These are phyloP conservation scores for Kokia cookei DNA, from an alignment of 441 rosid species.

Conservation along the genomic window DNA sequence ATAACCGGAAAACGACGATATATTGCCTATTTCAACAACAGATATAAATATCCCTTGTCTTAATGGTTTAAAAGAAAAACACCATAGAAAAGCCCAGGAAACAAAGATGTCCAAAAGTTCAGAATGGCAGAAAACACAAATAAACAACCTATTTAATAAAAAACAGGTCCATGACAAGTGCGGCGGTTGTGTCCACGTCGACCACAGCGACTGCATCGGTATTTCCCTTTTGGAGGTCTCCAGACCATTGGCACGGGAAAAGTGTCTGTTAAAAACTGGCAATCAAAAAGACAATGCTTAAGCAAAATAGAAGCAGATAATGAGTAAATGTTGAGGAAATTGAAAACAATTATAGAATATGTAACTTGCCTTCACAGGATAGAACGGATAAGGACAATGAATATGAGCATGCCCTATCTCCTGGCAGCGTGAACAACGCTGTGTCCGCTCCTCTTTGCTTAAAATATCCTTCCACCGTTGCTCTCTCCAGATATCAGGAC, in stretches of 20 bases:
- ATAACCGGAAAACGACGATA: background rate
- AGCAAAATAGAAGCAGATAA: background rate
- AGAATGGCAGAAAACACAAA: constrained; percentile 2
- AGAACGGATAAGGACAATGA: constrained; percentile 8
- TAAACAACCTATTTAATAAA: constrained; percentile 1
- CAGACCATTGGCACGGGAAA: background rate
- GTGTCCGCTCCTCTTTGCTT: background rate
- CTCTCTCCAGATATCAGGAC: background rate
- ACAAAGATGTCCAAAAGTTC: constrained; percentile 5
- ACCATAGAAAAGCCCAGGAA: background rate
- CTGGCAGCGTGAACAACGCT: background rate
- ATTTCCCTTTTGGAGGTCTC: background rate
- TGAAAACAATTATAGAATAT: background rate
- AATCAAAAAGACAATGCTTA: background rate
- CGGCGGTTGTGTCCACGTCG: constrained; percentile 7
- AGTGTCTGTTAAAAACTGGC: background rate
- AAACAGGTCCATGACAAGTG: constrained; percentile 8
- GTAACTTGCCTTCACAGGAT: background rate
- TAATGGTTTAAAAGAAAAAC: background rate
- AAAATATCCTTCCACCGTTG: constrained; percentile 3
- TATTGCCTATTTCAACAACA: background rate
- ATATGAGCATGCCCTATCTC: background rate
- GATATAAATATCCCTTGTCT: background rate
- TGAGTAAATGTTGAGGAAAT: background rate
- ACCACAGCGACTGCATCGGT: constrained; percentile 10